phyloP scores from a whole-genome alignment of 2,329 filamentous ascomycete species.

The Colletotrichum caudatum region DNA sequence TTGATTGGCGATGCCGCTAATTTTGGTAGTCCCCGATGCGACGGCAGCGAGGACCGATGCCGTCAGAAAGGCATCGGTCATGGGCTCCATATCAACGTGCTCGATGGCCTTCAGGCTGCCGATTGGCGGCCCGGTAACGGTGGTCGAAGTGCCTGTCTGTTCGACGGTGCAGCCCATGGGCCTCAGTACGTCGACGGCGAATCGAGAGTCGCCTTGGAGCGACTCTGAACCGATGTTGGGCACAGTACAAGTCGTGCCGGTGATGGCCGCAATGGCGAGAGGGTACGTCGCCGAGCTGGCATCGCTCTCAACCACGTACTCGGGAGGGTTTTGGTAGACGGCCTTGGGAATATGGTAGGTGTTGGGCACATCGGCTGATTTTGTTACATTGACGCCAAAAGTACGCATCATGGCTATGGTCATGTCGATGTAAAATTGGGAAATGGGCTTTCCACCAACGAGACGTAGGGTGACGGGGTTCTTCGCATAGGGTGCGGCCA shows the following conservation, averaged over 20 bases:
- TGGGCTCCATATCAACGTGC: constrained; percentile 97
- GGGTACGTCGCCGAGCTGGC: constrained; percentile 98
- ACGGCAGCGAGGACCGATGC: constrained; percentile 94
- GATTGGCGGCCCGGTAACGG: constrained; percentile 85
- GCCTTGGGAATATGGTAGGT: constrained; percentile 95
- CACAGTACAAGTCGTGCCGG: constrained; percentile 93
- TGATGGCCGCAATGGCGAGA: constrained; percentile 92
- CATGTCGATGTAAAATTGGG: constrained; percentile 98
- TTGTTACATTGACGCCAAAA: constrained; percentile 86
- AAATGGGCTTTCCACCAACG: constrained; percentile 97
- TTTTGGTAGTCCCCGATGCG: constrained; percentile 84
- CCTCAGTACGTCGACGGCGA: constrained; percentile 87
- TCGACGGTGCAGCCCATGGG: constrained; percentile 95
- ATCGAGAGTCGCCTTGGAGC: constrained; percentile 93
- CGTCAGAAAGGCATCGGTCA: constrained; percentile 98
- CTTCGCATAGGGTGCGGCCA: constrained; percentile 97
- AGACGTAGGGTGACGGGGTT: constrained; percentile 89
- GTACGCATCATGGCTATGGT: constrained; percentile 97
- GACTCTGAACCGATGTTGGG: constrained; percentile 95
- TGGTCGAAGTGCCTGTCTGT: constrained; percentile 88
- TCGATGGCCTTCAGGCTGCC: constrained; percentile 80
- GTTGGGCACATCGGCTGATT: constrained; percentile 82
- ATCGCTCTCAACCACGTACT: constrained; percentile 95
- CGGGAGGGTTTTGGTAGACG: constrained; percentile 82
- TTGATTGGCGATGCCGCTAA: constrained; percentile 96